Evolutionary conservation across 352 stramenopile genomes (phyloP).

Genomic region (Phytophthora sp.): DNA sequence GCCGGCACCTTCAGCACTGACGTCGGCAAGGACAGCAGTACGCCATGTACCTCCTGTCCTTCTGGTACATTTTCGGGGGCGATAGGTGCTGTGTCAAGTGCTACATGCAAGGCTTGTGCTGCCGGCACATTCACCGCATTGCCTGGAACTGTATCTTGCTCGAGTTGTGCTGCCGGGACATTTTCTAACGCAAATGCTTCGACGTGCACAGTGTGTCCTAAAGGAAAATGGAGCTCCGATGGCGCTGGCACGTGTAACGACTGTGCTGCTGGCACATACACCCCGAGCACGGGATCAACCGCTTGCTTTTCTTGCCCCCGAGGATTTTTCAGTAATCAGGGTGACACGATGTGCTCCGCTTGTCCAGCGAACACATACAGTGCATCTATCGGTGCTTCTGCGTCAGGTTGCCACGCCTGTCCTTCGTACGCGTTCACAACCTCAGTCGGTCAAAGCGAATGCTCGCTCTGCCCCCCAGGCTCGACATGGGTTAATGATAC

Average conservation of each 20-base stretch:
- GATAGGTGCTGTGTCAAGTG: slow-evolving; percentile 34
- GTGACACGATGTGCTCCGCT: slow-evolving; percentile 33
- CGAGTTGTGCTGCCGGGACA: slow-evolving; percentile 33
- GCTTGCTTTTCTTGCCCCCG: slow-evolving; percentile 57
- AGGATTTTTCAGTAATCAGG: slow-evolving; percentile 65
- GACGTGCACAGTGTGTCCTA: slow-evolving; percentile 43
- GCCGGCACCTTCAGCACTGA: slow-evolving; percentile 56
- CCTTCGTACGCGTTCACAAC: slow-evolving; percentile 44
- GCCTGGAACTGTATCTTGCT: slow-evolving; percentile 24
- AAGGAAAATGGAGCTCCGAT: slow-evolving; percentile 49
- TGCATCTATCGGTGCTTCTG: slow-evolving; percentile 18
- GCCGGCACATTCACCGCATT: slow-evolving; percentile 26
- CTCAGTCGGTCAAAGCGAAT: slow-evolving; percentile 35
- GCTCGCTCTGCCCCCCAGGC: slow-evolving; percentile 32
- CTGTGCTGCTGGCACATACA: slow-evolving; percentile 58
- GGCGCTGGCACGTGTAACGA: slow-evolving; percentile 39
- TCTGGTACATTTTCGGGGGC: slow-evolving; percentile 52
- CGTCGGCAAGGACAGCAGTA: slow-evolving; percentile 38
- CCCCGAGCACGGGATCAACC: slow-evolving; percentile 39
- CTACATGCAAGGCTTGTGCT: slow-evolving; percentile 37
- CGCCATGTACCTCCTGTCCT: slow-evolving; percentile 53
- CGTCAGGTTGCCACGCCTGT: slow-evolving; percentile 40
- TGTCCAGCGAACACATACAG: slow-evolving; percentile 66
- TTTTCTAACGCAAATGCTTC: slow-evolving; percentile 53
- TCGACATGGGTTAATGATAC: slow-evolving; percentile 23